Evolutionary conservation across 179 eudicot species (phyloP).

Genomic region (Heliamphora pulchella): DNA sequence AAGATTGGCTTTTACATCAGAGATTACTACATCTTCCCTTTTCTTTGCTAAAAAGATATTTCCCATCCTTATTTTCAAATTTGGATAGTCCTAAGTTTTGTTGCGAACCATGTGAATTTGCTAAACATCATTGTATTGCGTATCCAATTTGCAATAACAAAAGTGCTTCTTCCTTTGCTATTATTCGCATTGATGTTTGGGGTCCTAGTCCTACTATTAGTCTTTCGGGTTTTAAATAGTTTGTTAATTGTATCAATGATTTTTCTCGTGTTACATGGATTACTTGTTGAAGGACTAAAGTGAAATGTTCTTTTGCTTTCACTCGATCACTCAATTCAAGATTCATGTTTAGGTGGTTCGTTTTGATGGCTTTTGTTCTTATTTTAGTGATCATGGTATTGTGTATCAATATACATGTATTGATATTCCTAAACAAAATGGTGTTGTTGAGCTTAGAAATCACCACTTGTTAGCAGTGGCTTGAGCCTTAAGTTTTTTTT

Average conservation of each 20-base stretch:
- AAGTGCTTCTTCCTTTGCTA: not conserved
- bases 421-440: too few species aligned
- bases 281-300: too few species aligned
- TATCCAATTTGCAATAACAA: not conserved
- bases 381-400: too few species aligned
- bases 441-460: too few species aligned
- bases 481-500: too few species aligned
- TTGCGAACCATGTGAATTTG: constrained; percentile 5
- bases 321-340: too few species aligned
- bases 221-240: not conserved
- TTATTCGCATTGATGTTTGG: constrained; percentile 1
- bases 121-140: not conserved
- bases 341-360: too few species aligned
- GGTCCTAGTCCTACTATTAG: not conserved
- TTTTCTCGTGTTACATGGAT: not conserved
- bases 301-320: too few species aligned
- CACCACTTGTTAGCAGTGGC: too few species aligned
- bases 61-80: not conserved
- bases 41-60: not conserved
- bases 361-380: too few species aligned
- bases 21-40: not conserved
- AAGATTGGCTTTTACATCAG: not conserved
- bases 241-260: not conserved
- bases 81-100: not conserved
- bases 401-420: too few species aligned